These are phyloP conservation scores for Candida patagonica DNA, from an alignment of 805 yeast species.

Conservation along the genomic window DNA sequence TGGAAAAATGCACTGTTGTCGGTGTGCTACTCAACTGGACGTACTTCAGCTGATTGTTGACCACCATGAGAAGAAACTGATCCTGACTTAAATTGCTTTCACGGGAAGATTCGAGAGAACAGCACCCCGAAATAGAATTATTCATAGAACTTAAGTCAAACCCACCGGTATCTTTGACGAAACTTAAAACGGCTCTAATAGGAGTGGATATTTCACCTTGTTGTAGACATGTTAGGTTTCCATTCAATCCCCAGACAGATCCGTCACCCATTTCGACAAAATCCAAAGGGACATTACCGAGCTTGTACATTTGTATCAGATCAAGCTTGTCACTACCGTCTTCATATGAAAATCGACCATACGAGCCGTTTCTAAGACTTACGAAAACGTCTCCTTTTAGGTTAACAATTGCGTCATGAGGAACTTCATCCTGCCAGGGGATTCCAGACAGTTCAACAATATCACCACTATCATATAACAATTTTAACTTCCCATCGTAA, in stretches of 20 bases:
- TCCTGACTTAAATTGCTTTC: neutral
- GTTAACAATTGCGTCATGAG: neutral
- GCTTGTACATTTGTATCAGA: neutral
- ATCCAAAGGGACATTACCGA: slow-evolving; percentile 2
- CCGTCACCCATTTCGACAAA: neutral
- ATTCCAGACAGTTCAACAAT: neutral
- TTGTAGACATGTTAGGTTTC: neutral
- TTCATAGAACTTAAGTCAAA: neutral
- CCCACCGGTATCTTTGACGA: neutral
- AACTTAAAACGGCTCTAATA: neutral
- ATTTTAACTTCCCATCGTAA: too few species aligned
- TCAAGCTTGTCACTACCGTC: neutral
- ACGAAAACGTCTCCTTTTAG: neutral
- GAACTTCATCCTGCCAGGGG: neutral
- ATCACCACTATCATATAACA: too few species aligned
- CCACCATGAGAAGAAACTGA: slow-evolving; percentile 6
- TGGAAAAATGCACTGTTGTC: slow-evolving; percentile 3
- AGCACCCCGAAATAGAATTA: neutral
- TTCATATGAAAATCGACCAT: neutral
- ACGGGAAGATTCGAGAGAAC: neutral
- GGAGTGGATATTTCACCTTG: neutral
- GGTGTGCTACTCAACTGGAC: slow-evolving; percentile 6
- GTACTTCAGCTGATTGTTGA: slow-evolving; percentile 8
- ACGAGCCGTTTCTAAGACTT: slow-evolving; percentile 7
- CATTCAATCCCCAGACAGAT: neutral